Percentiles rank a stretch among this genome's conserved stretches.
These are phyloP conservation scores for Gardenia jasminoides DNA, from an alignment of 257 asterid species.

Conservation along the genomic window DNA sequence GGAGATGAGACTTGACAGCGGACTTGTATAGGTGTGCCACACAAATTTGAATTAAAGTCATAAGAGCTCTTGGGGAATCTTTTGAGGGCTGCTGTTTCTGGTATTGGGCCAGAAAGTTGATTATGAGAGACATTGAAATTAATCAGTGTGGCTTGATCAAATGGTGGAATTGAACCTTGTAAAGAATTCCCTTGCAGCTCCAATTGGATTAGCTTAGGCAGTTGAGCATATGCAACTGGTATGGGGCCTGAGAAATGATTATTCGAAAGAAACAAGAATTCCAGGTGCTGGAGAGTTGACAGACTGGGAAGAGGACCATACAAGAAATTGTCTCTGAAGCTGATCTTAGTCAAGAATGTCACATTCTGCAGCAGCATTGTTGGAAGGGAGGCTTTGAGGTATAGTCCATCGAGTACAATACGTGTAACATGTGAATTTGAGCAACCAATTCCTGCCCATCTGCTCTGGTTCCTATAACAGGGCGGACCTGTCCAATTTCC, in stretches of 20 bases:
- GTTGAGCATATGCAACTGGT: conserved; percentile 36
- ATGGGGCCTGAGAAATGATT: conserved; percentile 57
- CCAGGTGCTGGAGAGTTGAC: conserved; percentile 34
- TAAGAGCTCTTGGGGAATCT: conserved; percentile 40
- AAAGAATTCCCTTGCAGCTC: conserved; percentile 53
- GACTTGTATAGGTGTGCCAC: conserved; percentile 43
- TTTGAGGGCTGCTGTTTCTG: conserved; percentile 43
- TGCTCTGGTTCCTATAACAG: conserved; percentile 50
- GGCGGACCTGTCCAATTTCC: conserved; percentile 74
- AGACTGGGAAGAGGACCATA: conserved; percentile 55
- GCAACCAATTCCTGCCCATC: conserved; percentile 66
- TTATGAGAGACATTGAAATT: conserved; percentile 57
- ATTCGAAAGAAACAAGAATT: conserved; percentile 41
- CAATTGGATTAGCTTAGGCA: conserved; percentile 32
- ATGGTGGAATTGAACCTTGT: conserved; percentile 56
- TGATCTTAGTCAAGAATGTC: conserved; percentile 48
- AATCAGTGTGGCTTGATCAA: conserved; percentile 42
- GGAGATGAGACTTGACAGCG: conserved; percentile 42
- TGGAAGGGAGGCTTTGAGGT: conserved; percentile 47
- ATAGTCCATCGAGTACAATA: conserved; percentile 52
- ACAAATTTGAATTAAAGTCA: conserved; percentile 41
- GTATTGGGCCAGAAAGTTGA: conserved; percentile 47
- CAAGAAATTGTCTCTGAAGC: conserved; percentile 54
- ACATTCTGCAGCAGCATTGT: conserved; percentile 41
- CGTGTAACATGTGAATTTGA: conserved; percentile 44